A percentile compares a stretch with the other conserved stretches of the same genome.
Evolutionary conservation across 2,329 filamentous ascomycete genomes (phyloP).

Genomic region (Claviceps maximensis): DNA sequence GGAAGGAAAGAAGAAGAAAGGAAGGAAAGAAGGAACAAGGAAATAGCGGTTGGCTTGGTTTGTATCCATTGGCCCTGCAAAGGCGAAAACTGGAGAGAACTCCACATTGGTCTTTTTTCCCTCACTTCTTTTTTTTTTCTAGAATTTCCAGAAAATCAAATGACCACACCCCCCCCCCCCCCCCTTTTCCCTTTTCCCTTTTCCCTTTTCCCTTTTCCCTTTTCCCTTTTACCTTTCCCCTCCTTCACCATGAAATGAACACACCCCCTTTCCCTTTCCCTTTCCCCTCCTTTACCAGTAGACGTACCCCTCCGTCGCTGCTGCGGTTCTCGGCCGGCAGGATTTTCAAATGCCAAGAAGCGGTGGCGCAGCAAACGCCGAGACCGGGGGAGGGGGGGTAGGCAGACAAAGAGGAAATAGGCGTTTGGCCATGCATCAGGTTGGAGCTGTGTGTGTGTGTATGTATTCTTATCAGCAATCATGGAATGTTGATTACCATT

Average conservation of each 20-base stretch:
- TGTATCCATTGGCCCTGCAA: background rate
- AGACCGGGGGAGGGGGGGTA: background rate
- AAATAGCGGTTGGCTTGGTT: background rate
- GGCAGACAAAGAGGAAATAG: background rate
- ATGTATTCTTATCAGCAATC: no score
- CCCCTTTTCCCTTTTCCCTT: no score
- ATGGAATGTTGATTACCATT: no score
- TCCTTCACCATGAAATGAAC: no score
- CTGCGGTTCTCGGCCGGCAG: conserved; percentile 1
- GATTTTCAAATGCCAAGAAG: background rate
- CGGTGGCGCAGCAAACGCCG: background rate
- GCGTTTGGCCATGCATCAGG: background rate
- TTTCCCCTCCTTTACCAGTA: no score
- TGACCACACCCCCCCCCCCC: no score
- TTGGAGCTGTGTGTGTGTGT: background rate
- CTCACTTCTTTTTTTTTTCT: background rate
- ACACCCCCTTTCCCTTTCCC: no score
- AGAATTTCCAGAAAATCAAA: no score
- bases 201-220: no score
- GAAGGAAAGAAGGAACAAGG: background rate
- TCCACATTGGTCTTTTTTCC: background rate
- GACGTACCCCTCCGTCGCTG: background rate
- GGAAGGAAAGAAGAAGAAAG: background rate
- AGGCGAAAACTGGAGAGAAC: background rate
- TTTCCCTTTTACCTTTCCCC: no score